Evolutionary conservation across 148 eudicot genomes (phyloP).

Genomic region (Fallopia convolvulus): DNA sequence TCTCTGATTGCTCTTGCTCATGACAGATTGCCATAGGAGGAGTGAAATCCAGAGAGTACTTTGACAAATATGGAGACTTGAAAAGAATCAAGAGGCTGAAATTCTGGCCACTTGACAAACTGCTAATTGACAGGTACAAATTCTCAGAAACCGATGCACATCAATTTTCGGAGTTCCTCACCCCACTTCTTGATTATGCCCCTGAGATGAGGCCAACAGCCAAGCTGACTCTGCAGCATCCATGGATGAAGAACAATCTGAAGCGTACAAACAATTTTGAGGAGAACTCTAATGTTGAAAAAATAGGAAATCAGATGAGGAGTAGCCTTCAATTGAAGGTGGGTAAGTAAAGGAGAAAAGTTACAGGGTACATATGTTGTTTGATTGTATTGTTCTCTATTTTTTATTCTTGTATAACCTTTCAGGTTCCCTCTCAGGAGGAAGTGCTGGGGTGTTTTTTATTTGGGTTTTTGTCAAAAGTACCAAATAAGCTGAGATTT

Average conservation of each 20-base stretch:
- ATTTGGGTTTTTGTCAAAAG: conserved; percentile 2
- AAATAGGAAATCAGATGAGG: conserved; percentile 10
- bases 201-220: conserved; percentile 94
- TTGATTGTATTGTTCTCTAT: not conserved
- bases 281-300: not conserved
- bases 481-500: conserved; percentile 5
- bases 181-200: conserved; percentile 68
- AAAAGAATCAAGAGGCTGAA: conserved; percentile 68
- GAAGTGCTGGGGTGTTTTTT: not conserved
- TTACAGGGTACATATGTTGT: conserved; percentile 9
- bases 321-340: conserved; percentile 11
- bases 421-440: not conserved
- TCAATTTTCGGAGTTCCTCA: conserved; percentile 67
- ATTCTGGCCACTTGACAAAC: conserved; percentile 77
- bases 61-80: conserved; percentile 74
- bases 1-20: not conserved
- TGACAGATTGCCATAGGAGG: conserved; percentile 74
- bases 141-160: conserved; percentile 71
- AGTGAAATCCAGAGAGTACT: conserved; percentile 69
- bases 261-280: not conserved
- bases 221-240: conserved; percentile 70
- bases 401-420: not conserved
- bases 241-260: conserved; percentile 35
- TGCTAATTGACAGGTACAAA: conserved; percentile 67
- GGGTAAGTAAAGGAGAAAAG: conserved; percentile 1